Conservation (phyloP, 2,329 filamentous ascomycete species). For the Meredithiella fracta region DNA sequence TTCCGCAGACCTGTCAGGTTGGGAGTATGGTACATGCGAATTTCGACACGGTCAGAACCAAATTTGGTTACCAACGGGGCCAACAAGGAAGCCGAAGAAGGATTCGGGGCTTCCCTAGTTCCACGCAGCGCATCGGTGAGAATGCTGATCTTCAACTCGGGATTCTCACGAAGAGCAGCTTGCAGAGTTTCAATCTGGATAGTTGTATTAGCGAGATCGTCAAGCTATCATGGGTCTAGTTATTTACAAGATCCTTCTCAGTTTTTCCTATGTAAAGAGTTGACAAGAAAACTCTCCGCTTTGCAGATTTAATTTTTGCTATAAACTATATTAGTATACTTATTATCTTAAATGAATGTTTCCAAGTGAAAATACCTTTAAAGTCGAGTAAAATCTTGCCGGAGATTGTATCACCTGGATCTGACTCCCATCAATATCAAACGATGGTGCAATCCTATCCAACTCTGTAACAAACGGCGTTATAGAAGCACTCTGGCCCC, state of each 20-base stretch:
- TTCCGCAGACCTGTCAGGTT: conserved; percentile 82
- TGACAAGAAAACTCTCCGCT: conserved; percentile 73
- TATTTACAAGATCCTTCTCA: conserved; percentile 61
- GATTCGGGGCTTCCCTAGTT: conserved; percentile 71
- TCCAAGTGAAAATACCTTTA: conserved; percentile 48
- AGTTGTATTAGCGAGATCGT: not conserved
- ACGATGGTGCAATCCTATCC: conserved; percentile 78
- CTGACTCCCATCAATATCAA: conserved; percentile 66
- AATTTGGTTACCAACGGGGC: conserved; percentile 73
- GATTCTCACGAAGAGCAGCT: conserved; percentile 56
- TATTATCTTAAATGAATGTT: not conserved
- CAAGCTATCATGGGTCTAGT: too few relatives aligned
- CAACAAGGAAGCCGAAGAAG: conserved; percentile 78
- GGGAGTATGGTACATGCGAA: conserved; percentile 96
- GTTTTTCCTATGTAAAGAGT: conserved; percentile 93
- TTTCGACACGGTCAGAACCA: conserved; percentile 66
- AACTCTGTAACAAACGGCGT: conserved; percentile 51
- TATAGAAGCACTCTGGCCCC: not conserved
- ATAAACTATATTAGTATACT: not conserved
- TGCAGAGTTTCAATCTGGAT: conserved; percentile 56
- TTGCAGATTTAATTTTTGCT: conserved; percentile 72
- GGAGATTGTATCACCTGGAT: conserved; percentile 68
- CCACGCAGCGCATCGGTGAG: conserved; percentile 82
- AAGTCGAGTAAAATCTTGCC: conserved; percentile 72
- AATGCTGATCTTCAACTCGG: conserved; percentile 66